Percentiles rank a stretch among this genome's conserved stretches.
These are phyloP conservation scores for Cytidiella melzeri DNA, from an alignment of 768 basidiomycete species.

Conservation along the genomic window DNA sequence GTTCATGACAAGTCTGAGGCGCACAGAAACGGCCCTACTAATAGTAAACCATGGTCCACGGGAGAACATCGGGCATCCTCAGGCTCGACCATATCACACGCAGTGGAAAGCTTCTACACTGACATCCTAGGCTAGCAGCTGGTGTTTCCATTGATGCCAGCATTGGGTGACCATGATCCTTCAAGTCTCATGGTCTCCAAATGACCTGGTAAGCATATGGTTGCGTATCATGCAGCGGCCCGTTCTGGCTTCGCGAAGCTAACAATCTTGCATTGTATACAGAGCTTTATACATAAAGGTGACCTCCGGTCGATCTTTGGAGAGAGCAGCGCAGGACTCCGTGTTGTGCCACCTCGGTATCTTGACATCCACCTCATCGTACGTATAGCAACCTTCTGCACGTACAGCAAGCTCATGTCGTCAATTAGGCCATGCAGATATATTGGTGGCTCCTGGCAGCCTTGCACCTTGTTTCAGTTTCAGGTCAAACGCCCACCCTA, in stretches of 20 bases:
- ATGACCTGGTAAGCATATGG: neutral
- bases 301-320: neutral
- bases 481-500: constrained; percentile 25
- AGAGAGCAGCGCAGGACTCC: neutral
- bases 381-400: neutral
- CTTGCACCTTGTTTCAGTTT: neutral
- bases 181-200: neutral
- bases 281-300: neutral
- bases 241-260: neutral
- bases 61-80: too few species aligned
- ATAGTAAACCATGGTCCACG: too few species aligned
- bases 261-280: neutral
- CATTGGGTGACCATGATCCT: neutral
- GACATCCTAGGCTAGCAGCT: too few species aligned
- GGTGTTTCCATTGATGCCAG: too few species aligned
- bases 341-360: neutral
- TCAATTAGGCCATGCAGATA: neutral
- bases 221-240: neutral
- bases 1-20: too few species aligned
- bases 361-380: neutral
- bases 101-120: too few species aligned
- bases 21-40: too few species aligned
- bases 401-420: neutral
- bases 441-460: neutral
- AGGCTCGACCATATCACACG: too few species aligned